Evolutionary conservation across 768 basidiomycete species (phyloP), one percentile per base, ranked within the genome.

Genomic region (Tricholoma flavovirens): DNA sequence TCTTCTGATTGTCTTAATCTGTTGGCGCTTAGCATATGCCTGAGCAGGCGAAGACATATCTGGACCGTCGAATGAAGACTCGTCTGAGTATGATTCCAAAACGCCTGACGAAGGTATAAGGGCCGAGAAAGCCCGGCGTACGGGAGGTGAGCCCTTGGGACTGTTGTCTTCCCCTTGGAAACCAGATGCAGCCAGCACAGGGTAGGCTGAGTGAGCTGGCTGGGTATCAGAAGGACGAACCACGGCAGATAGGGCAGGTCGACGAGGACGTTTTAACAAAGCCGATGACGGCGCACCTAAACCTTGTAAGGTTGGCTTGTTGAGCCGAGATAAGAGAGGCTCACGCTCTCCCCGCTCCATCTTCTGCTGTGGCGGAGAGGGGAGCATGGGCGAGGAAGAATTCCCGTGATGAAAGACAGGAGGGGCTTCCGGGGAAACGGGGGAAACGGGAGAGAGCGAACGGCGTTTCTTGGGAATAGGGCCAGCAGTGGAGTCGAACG

Each of bases 31-130:
- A 0, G 87, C 81, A 66, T 91, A 92, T 4, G 88, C 88, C 63
- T 87, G 85, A 32, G 90, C 90, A 40, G 90, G 89, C 0, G 88
- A 89, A 29, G 88, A 89, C 79, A 84, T 79, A 60, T 88, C 87
- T 11, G 77, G 77, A 17, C 77, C 78, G 61, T 87, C 84, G 54
- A 84, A 84, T n/a, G 85, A 83, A 33, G 80, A 77, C 53, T 81
- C 77, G 35, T 83, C 82, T 5, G 77, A 74, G 49, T 73, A 71
- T 5, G 68, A 69, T 22, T 74, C 71, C 40, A 69, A 60, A 55
- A 83, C 81, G 19, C 80, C 79, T 6, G 85, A 84, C 56, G 85
- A 86, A 29, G 79, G 71, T 42, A 88, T 71, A 72, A 89, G 78
- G 3, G 90, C 89, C 48, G 87, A 90, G 67, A 91, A 88, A 1